Conservation (phyloP, 257 asterid genomes). For the Eucommia ulmoides region DNA sequence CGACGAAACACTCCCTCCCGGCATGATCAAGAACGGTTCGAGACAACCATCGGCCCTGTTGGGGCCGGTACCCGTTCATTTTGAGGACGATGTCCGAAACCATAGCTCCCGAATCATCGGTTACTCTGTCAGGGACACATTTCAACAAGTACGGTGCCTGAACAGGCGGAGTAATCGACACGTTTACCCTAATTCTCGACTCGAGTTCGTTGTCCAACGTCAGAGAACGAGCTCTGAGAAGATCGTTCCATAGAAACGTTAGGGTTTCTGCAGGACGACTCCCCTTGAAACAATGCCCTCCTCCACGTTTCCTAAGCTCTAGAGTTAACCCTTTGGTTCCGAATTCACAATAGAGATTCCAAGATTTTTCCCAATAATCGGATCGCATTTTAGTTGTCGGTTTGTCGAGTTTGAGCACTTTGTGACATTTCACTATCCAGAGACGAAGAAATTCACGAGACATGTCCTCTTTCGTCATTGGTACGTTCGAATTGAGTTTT, state of each 20-base stretch:
- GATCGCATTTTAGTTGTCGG: conserved; percentile 28
- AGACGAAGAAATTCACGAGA: conserved; percentile 56
- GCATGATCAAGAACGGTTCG: conserved; percentile 90
- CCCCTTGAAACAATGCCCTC: conserved; percentile 50
- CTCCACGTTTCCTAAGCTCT: conserved; percentile 58
- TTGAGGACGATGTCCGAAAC: conserved; percentile 74
- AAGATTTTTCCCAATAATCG: conserved; percentile 50
- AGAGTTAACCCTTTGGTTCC: conserved; percentile 66
- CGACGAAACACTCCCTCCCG: conserved; percentile 80
- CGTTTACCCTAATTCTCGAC: conserved; percentile 27
- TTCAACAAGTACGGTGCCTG: conserved; percentile 76
- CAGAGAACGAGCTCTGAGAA: conserved; percentile 66
- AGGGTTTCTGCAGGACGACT: conserved; percentile 29
- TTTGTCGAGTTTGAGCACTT: conserved; percentile 62
- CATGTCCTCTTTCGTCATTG: conserved; percentile 15
- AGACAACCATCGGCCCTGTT: conserved; percentile 87
- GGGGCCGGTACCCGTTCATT: conserved; percentile 77
- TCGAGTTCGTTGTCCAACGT: conserved; percentile 36
- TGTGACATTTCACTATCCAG: conserved; percentile 52
- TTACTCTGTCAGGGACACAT: conserved; percentile 83
- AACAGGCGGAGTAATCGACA: conserved; percentile 87
- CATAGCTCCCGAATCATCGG: conserved; percentile 93
- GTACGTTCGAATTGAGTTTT: conserved; percentile 21
- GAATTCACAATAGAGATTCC: conserved; percentile 79
- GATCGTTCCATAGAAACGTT: conserved; percentile 68